phyloP scores from a whole-genome alignment of 1,139 yeast genomes.

The Pichia sp. region DNA sequence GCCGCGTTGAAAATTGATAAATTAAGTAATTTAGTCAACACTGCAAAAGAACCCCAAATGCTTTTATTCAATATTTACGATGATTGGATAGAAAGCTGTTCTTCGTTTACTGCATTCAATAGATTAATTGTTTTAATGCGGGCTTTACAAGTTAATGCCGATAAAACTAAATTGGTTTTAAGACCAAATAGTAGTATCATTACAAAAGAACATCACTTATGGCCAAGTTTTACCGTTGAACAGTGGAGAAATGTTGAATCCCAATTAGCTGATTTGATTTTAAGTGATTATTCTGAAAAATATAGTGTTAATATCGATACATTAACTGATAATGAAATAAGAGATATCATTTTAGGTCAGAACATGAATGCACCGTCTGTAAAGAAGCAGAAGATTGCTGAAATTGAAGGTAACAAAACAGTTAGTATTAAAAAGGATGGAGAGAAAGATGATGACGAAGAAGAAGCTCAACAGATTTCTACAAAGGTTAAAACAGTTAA shows the following conservation, averaged over 20 bases:
- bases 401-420: slow-evolving; percentile 51
- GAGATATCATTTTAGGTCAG: slow-evolving; percentile 93
- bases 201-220: slow-evolving; percentile 75
- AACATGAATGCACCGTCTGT: slow-evolving; percentile 87
- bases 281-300: slow-evolving; percentile 79
- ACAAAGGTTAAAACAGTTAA: slow-evolving; percentile 79
- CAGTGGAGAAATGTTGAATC: slow-evolving; percentile 92
- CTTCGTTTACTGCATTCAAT: slow-evolving; percentile 92
- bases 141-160: slow-evolving; percentile 72
- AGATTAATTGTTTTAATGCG: slow-evolving; percentile 74
- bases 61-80: slow-evolving; percentile 85
- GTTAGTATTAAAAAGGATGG: slow-evolving; percentile 10
- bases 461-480: slow-evolving; percentile 53
- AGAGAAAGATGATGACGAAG: slow-evolving; percentile 17
- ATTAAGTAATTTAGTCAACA: slow-evolving; percentile 68
- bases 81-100: slow-evolving; percentile 81
- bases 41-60: slow-evolving; percentile 92
- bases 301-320: slow-evolving; percentile 82
- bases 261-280: slow-evolving; percentile 78
- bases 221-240: slow-evolving; percentile 87
- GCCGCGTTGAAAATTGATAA: slow-evolving; percentile 81
- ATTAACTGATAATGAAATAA: slow-evolving; percentile 85
- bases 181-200: slow-evolving; percentile 66
- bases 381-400: slow-evolving; percentile 70
- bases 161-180: slow-evolving; percentile 67